Evolutionary conservation across 352 stramenopile species (phyloP), one percentile per base, ranked within the genome.

Genomic region (Poterioochromonas sp.): DNA sequence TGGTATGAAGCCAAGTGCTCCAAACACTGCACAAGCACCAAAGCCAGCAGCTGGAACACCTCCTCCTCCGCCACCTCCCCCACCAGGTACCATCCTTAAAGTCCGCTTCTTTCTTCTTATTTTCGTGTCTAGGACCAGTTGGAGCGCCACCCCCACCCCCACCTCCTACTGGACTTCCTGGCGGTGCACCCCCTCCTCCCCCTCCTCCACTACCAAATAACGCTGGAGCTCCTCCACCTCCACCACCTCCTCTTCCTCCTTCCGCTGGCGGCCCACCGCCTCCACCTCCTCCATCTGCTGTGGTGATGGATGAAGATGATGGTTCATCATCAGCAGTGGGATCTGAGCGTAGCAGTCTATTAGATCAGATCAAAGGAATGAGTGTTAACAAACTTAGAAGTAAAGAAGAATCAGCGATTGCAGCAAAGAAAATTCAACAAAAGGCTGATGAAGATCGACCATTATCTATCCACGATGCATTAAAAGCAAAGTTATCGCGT

Each of bases 121-220:
- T n/a, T n/a, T n/a, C n/a, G n/a, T n/a, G n/a, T n/a, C n/a, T n/a
- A 26, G 47, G 15, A 26, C 26, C 47, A 58, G 47, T 26, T 26
- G 15, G 18, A 35, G 41, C 65, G 2, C 65, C 37, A 26, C 65
- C 65, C 11, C 39, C 40, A 35, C 40, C 65, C 11, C 39, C 65
- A 54, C 37, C 37, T 37, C 15, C 65, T 35, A 15, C 65, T 40
- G 37, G 20, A 35, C 76, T 29, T 37, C 35, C 76, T 51, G 5
- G 1, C 3, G 58, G 58, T 29, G 35, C 43, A 35, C 5, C 73
- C 12, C 11, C 26, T 47, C 11, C 43, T 76, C 29, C 73, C 15
- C 73, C 73, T 76, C 60, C 73, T 69, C 44, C 51, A 47, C 73
- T 44, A 76, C 60, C 73, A 22, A 5, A 51, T 43, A 40, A 32